These are phyloP conservation scores for Arthrobotrys megalospora DNA, from an alignment of 2,329 filamentous ascomycete species.

Conservation along the genomic window DNA sequence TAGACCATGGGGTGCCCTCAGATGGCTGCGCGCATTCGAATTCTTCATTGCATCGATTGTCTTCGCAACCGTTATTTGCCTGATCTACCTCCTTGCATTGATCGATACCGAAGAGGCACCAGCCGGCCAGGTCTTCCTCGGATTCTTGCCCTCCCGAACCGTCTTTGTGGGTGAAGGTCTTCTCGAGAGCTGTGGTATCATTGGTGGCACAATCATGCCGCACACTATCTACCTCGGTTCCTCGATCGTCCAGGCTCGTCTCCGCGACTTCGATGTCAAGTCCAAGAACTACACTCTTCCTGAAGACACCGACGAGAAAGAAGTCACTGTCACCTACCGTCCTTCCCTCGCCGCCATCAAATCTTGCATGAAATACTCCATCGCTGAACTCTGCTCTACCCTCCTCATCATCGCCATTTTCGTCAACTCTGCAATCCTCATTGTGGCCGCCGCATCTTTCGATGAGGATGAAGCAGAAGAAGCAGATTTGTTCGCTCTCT, in stretches of 20 bases:
- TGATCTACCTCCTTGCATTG: conserved; percentile 73
- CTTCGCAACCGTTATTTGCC: conserved; percentile 73
- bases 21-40: conserved; percentile 72
- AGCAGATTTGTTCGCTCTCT: conserved; percentile 60
- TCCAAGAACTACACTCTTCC: conserved; percentile 61
- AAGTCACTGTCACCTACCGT: conserved; percentile 65
- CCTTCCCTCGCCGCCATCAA: conserved; percentile 67
- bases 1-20: conserved; percentile 71
- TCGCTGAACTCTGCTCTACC: conserved; percentile 67
- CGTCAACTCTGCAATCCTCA: conserved; percentile 69
- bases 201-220: conserved; percentile 74
- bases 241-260: conserved; percentile 73
- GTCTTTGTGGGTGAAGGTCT: conserved; percentile 72
- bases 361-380: conserved; percentile 67
- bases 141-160: conserved; percentile 72
- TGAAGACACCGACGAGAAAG: conserved; percentile 41
- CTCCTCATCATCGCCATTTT: conserved; percentile 69
- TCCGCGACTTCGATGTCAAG: conserved; percentile 70
- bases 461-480: conserved; percentile 58
- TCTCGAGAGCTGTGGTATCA: conserved; percentile 72
- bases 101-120: conserved; percentile 66
- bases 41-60: conserved; percentile 73
- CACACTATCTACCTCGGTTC: conserved; percentile 74
- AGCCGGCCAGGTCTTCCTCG: conserved; percentile 71
- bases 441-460: conserved; percentile 65